Evolutionary conservation across 768 basidiomycete genomes (phyloP).

Genomic region (Glaciozyma martinii): DNA sequence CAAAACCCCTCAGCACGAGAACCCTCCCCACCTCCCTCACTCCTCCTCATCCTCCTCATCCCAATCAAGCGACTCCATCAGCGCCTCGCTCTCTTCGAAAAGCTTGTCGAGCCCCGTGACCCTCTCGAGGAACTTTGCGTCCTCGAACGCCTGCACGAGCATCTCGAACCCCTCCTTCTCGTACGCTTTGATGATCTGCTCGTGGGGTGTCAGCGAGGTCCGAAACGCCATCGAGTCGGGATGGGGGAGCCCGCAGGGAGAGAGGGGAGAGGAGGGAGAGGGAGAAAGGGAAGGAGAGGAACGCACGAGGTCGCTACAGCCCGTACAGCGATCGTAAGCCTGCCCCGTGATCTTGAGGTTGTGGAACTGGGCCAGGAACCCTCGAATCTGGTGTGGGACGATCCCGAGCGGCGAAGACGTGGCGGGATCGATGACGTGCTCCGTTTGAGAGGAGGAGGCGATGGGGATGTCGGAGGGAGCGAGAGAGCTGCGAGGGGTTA

Average conservation of each 20-base stretch:
- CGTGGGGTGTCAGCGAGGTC: no score
- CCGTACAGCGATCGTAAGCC: constrained; percentile 80
- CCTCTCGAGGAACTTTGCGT: constrained; percentile 60
- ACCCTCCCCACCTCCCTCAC: no score
- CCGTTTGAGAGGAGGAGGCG: constrained; percentile 33
- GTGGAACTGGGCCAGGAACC: constrained; percentile 77
- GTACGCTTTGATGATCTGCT: constrained; percentile 71
- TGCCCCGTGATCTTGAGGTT: constrained; percentile 75
- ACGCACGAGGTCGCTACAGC: constrained; percentile 70
- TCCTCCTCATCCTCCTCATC: constrained; percentile 48
- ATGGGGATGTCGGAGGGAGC: constrained; percentile 29
- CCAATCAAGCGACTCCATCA: constrained; percentile 66
- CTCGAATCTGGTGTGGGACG: constrained; percentile 90
- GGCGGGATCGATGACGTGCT: neutral
- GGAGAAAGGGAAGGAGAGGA: neutral
- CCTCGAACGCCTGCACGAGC: constrained; percentile 73
- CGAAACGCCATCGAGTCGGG: no score
- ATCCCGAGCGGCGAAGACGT: constrained; percentile 57
- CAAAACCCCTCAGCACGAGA: no score
- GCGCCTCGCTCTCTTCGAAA: constrained; percentile 65
- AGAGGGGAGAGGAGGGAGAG: no score
- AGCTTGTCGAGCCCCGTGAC: constrained; percentile 72
- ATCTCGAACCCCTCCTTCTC: constrained; percentile 68
- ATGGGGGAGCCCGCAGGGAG: no score
- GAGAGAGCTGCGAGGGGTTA: constrained; percentile 28